A percentile compares a stretch with the other conserved stretches of the same genome.
phyloP scores from a whole-genome alignment of 805 yeast species.

The Candida morakotiae region DNA sequence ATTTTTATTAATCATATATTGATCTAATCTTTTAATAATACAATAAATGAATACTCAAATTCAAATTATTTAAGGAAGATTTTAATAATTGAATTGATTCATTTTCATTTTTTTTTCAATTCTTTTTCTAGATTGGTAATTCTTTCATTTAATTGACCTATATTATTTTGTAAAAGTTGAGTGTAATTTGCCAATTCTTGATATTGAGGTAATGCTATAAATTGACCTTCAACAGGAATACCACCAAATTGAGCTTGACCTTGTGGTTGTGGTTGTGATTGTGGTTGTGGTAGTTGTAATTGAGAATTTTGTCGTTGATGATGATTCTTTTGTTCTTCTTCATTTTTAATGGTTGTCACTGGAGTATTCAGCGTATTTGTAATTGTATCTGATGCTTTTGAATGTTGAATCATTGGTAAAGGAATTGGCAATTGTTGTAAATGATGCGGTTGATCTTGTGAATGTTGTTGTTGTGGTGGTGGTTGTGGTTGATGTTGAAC shows the following conservation, averaged over 20 bases:
- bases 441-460: not conserved
- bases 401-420: not conserved
- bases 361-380: too few relatives aligned
- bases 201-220: slow-evolving; percentile 25
- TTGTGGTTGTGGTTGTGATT: slow-evolving; percentile 11
- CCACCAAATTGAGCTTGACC: slow-evolving; percentile 3
- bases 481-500: slow-evolving; percentile 1
- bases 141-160: slow-evolving; percentile 23
- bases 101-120: too few relatives aligned
- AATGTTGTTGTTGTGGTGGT: not conserved
- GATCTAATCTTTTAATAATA: too few relatives aligned
- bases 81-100: too few relatives aligned
- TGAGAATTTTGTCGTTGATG: slow-evolving; percentile 5
- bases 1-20: too few relatives aligned
- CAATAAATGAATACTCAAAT: too few relatives aligned
- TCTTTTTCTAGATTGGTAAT: slow-evolving; percentile 24
- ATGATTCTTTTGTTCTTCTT: not conserved
- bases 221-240: slow-evolving; percentile 8
- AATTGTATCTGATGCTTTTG: too few relatives aligned
- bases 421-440: not conserved
- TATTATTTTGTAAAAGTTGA: slow-evolving; percentile 24
- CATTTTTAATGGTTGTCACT: too few relatives aligned
- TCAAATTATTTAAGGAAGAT: too few relatives aligned
- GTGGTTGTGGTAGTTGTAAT: slow-evolving; percentile 13
- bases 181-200: slow-evolving; percentile 34